Conservation (phyloP, 1,284 basidiomycete species). For the Pseudozyma tsukubaensis region DNA sequence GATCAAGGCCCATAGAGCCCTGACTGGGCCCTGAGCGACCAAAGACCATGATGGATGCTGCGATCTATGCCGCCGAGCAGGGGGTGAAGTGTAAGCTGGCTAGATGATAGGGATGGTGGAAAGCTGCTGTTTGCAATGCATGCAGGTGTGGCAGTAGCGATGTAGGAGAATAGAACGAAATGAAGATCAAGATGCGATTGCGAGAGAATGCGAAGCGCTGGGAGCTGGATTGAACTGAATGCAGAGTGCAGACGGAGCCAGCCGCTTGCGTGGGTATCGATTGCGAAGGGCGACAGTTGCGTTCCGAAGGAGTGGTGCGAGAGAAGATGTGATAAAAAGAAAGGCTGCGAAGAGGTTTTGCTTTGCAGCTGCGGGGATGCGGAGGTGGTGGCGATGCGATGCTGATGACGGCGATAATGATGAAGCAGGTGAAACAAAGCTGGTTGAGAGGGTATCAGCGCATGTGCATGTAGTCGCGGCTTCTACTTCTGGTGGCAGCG, state of each 20-base stretch:
- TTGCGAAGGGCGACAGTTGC: background rate
- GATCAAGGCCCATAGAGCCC: slow-evolving; percentile 24
- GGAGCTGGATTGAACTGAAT: background rate
- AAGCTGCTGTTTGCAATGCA: background rate
- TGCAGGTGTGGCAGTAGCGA: slow-evolving; percentile 1
- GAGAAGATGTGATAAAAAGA: background rate
- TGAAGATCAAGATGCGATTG: slow-evolving; percentile 1
- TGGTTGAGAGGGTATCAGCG: background rate
- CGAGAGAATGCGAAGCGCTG: background rate
- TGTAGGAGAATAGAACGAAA: background rate
- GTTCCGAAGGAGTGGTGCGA: background rate
- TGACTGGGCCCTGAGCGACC: slow-evolving; percentile 24
- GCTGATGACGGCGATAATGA: background rate
- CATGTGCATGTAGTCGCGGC: background rate
- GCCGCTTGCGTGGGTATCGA: slow-evolving; percentile 26
- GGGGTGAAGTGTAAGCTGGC: background rate
- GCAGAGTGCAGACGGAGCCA: slow-evolving; percentile 24
- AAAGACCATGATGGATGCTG: slow-evolving; percentile 25
- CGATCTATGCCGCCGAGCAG: background rate
- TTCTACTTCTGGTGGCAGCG: no score
- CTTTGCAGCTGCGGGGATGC: no score
- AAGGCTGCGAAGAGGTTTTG: background rate
- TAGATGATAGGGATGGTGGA: background rate
- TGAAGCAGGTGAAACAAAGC: background rate
- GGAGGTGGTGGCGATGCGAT: no score